Base-by-base conservation (phyloP, 345 rosid genomes). In the Pistacia atlantica region DNA sequence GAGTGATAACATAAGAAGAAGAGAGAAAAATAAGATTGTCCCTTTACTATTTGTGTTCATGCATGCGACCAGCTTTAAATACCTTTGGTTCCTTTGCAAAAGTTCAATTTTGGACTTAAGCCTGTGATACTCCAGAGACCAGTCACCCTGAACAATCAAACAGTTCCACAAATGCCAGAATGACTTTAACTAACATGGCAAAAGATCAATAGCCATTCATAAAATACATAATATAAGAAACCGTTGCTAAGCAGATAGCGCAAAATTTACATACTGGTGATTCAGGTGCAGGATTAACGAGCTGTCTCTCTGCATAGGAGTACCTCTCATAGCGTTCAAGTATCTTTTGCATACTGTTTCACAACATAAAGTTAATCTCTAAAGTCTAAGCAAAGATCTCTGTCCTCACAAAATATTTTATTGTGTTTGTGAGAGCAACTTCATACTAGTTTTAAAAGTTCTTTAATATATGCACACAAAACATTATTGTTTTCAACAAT, bases 21-120 rank as follows among this genome's bases (percentile, higher is more conserved):
- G 17, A 4, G 3, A 18, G 25, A 17, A 56, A 70, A 1, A 54
- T 31, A 25, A 52, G 6, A 67, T 8, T 54, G n/a, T 16, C 72
- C 46, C 16, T 14, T 25, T 49, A 55, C 31, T 71, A 42, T 20
- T 35, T 6, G 8, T 49, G 22, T 62, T 73, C 8, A 33, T 31
- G 61, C 8, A 11, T 65, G 10, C 18, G 25, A 51, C 20, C 25
- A 74, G 31, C 7, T 18, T 69, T 18, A 13, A 63, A 60, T 83
- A 93, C 99, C 98, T 90, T 33, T 90, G 94, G 83, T 87, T 93
- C 85, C 82, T 92, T 78, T 92, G 91, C 61, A 95, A 78, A 82
- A 91, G 93, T 80, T 93, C 98, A 71, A 93, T 84, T 83, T 91
- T 95, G 61, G 90, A 93, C 89, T 90, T 95, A 61, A 93, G 91